Base-by-base conservation (phyloP, 768 basidiomycete species). In the Russula sp. region DNA sequence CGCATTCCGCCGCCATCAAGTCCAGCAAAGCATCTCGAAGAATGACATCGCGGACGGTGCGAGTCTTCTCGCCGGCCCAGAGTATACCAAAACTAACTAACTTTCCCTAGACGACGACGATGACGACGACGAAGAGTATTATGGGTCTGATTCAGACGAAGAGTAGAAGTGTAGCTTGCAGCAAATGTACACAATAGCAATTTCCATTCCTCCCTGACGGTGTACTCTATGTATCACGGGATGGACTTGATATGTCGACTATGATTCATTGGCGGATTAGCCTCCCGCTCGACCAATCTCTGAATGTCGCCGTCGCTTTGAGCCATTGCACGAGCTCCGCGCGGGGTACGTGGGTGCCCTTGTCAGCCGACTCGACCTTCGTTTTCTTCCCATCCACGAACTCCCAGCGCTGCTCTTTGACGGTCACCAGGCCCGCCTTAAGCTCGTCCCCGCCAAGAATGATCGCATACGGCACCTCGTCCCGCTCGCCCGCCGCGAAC, bases 321-420 rank as follows among this genome's bases (percentile, higher is more conserved):
- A 76, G 66, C 74, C 73, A 75, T 44, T 72, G 67, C 44, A 75
- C 70, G 49, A 76, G 73, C 57, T 73, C 73, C 10, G 66, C 63
- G 16, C 73, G 71, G 61, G 68, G 70, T 22, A 71, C 80, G 59
- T 84, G 80, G 34, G 82, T 71, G 48, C 76, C 75, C 69, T 84
- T 78, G 57, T 85, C 80, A 16, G 71, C 71, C 10, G 75, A 80
- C 57, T 76, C 73, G 61, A 84, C 77, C 72, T 82, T 84, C 48
- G 71, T 77, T 76, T 89, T 91, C 76, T 83, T 81, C 45, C 88
- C 89, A 42, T 86, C 84, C 11, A 84, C 78, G 27, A 89, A 69
- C 70, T 89, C 83, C 90, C 90, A 92, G 55, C 75, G 81, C 74
- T 98, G 96, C 73, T 95, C 88, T 77, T 98, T 98, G 61, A 99